Evolutionary conservation across 2,329 filamentous ascomycete genomes (phyloP).

Genomic region (Botrytis byssoidea): DNA sequence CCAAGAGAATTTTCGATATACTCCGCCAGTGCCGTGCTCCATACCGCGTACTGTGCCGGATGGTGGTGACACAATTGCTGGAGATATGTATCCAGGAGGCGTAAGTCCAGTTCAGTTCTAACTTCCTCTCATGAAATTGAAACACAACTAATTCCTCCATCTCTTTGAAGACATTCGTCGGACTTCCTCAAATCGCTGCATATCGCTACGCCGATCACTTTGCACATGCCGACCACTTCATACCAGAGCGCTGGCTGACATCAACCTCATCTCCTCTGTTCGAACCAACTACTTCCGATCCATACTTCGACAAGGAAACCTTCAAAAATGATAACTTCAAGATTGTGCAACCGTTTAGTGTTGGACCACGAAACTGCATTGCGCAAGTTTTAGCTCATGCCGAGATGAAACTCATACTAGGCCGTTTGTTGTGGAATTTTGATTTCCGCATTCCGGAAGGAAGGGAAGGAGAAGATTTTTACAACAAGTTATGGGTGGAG

Average conservation of each 20-base stretch:
- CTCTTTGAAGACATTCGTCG: conserved; percentile 20
- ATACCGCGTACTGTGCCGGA: neutral
- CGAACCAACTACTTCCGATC: neutral
- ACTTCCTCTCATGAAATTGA: neutral
- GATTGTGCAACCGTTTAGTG: conserved; percentile 17
- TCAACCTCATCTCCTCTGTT: neutral
- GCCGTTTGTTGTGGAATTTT: conserved; percentile 24
- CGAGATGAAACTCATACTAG: conserved; percentile 24
- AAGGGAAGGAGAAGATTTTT: neutral
- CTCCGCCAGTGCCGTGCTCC: conserved; percentile 13
- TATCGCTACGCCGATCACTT: conserved; percentile 19
- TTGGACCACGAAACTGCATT: conserved; percentile 24
- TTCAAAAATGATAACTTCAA: conserved; percentile 17
- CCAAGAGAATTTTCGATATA: conserved; percentile 15
- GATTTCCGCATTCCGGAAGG: conserved; percentile 16
- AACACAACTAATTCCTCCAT: neutral
- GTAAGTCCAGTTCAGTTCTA: neutral
- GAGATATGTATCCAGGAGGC: conserved; percentile 15
- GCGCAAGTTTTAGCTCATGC: conserved; percentile 22
- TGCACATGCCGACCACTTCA: conserved; percentile 16
- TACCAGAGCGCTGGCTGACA: conserved; percentile 38
- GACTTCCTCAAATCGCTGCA: neutral
- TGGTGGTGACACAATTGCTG: conserved; percentile 1
- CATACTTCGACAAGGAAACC: conserved; percentile 20
- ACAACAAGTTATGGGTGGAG: neutral